Evolutionary conservation across 192 early-diverging fungal species (phyloP), one percentile per base, ranked within the genome.

Genomic region (Rhizophagus prolifer): DNA sequence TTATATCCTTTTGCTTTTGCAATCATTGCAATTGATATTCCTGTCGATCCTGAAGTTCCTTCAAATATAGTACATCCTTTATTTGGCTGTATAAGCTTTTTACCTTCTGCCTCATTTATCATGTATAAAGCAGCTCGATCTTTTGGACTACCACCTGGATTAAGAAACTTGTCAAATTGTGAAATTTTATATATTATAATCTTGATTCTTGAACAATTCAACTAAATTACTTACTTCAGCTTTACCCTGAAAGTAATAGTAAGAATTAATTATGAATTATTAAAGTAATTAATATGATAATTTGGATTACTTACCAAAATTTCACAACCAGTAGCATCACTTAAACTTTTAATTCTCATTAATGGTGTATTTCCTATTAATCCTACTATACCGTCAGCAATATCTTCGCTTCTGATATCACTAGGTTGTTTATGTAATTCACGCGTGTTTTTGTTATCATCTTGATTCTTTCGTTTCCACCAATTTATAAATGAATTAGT

Each of bases 1-100:
- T 87, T 84, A 81, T 99, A 98, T 13, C 97, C 97, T 44, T 90
- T 91, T 1, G 97, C 96, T 19, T 90, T 87, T 19, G 93, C 90
- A 54, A 98, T 91, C 84, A 93, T 91, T 4, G 97, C 97, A 44
- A 99, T 86, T 4, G 96, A 95, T 41, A 99, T 97, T 4, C 97
- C 97, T 1, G 97, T 99, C 2, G 93, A 95, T 8, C 97, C 97
- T 13, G 96, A 94, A 0, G 97, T 99, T 36, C 96, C 96, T 75
- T 99, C 97, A 81, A 95, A 95, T 28, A 99, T 90, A 13, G 92
- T 92, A 44, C 87, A 90, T 34, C 89, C 91, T 16, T 87, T 89
- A 70, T 93, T 86, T 50, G 96, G 95, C 2, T 70, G 79, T 47
- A 99, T 87, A 13, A 90, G 75, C 8, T 93, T 93, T 7, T 77